These are phyloP conservation scores for Pestalotiopsis fici DNA, from an alignment of 2,329 filamentous ascomycete genomes.

Conservation along the genomic window DNA sequence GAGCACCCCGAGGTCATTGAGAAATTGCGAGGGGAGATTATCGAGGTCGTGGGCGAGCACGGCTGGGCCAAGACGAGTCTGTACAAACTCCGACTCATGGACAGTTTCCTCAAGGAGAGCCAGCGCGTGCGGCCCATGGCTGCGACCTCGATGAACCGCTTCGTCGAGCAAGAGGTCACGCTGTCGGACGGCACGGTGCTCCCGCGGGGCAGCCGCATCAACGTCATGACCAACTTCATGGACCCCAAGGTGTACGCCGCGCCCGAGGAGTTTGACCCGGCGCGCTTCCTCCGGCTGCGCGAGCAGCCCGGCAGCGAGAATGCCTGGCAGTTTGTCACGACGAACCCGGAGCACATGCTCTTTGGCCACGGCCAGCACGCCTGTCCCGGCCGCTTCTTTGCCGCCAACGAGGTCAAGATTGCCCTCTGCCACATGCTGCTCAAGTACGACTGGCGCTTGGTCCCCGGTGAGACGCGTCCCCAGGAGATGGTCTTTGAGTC, in stretches of 20 bases:
- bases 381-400: conserved; percentile 32
- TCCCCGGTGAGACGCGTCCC: conserved; percentile 23
- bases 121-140: conserved; percentile 30
- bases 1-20: conserved; percentile 42
- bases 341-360: conserved; percentile 27
- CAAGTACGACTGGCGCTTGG: conserved; percentile 33
- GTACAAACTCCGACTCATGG: conserved; percentile 36
- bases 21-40: conserved; percentile 45
- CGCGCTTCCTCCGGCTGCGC: conserved; percentile 28
- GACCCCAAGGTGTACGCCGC: conserved; percentile 26
- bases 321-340: conserved; percentile 37
- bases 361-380: conserved; percentile 45
- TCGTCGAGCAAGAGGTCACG: conserved; percentile 22
- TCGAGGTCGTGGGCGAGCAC: conserved; percentile 28
- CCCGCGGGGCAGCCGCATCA: conserved; percentile 25
- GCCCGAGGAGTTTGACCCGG: conserved; percentile 29
- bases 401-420: conserved; percentile 36
- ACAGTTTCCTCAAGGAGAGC: conserved; percentile 43
- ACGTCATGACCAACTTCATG: conserved; percentile 28
- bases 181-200: conserved; percentile 30
- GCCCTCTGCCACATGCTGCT: conserved; percentile 26
- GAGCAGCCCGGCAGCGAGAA: conserved; percentile 30
- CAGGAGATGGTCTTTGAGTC: conserved; percentile 21
- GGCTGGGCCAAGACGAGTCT: conserved; percentile 34
- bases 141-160: conserved; percentile 28